Evolutionary conservation across 2,329 filamentous ascomycete genomes (phyloP).

Genomic region (Blumeria hordei): DNA sequence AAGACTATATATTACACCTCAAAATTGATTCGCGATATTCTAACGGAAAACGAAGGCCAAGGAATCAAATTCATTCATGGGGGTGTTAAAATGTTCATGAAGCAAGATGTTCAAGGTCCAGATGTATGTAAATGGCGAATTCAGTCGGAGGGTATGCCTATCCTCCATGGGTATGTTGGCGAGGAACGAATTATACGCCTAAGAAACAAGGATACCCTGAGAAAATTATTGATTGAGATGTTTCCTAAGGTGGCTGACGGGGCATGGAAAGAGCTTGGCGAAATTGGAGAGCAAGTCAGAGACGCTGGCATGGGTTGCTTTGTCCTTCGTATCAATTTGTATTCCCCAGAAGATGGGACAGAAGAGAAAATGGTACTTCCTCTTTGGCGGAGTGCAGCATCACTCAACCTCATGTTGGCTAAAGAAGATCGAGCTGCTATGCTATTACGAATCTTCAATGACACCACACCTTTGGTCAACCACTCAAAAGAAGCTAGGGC

Average conservation of each 20-base stretch:
- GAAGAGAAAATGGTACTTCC: slow-evolving; percentile 68
- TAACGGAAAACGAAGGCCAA: slow-evolving; percentile 66
- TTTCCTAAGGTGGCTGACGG: slow-evolving; percentile 69
- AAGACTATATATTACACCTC: slow-evolving; percentile 97
- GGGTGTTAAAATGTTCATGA: slow-evolving; percentile 97
- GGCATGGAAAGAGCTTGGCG: slow-evolving; percentile 52
- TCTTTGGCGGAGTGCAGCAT: slow-evolving; percentile 79
- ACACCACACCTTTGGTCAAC: slow-evolving; percentile 54
- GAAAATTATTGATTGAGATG: slow-evolving; percentile 75
- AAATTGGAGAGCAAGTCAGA: slow-evolving; percentile 64
- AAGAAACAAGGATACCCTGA: slow-evolving; percentile 54
- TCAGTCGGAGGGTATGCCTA: slow-evolving; percentile 78
- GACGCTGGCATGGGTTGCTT: slow-evolving; percentile 79
- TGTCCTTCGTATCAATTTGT: slow-evolving; percentile 62
- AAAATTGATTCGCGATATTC: slow-evolving; percentile 58
- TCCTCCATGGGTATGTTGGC: slow-evolving; percentile 77
- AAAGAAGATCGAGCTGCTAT: slow-evolving; percentile 91
- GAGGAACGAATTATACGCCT: slow-evolving; percentile 51
- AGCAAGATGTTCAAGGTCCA: slow-evolving; percentile 72
- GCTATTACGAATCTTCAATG: slow-evolving; percentile 76
- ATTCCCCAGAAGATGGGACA: slow-evolving; percentile 35
- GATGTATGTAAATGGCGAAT: slow-evolving; percentile 87
- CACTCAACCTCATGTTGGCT: slow-evolving; percentile 88
- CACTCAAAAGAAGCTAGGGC: slow-evolving; percentile 8
- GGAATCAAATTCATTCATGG: slow-evolving; percentile 92